Conservation (phyloP, 768 basidiomycete genomes). For the Paxillus rubicundulus region DNA sequence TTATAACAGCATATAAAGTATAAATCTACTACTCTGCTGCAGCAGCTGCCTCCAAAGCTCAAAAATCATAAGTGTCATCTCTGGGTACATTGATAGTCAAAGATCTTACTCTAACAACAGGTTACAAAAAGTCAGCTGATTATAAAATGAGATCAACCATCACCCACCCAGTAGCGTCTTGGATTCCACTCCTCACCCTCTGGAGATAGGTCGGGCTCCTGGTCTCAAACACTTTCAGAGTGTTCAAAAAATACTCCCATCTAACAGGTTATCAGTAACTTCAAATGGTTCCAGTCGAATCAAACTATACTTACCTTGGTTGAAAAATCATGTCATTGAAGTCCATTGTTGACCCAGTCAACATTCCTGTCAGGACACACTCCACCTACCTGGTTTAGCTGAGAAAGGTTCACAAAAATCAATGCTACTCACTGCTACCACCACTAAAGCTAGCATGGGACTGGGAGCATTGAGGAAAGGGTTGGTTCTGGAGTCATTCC, state of each 20-base stretch:
- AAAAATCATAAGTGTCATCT: too few species aligned
- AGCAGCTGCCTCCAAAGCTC: too few species aligned
- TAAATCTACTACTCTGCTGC: too few species aligned
- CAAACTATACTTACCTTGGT: not conserved
- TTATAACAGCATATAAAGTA: too few species aligned
- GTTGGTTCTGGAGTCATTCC: not conserved
- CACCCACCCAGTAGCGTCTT: not conserved
- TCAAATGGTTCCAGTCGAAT: not conserved
- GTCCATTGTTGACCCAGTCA: not conserved
- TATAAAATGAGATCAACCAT: not conserved
- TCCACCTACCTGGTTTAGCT: not conserved
- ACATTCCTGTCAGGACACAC: not conserved
- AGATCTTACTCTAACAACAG: too few species aligned
- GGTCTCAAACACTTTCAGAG: not conserved
- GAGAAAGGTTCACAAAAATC: not conserved
- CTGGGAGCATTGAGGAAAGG: not conserved
- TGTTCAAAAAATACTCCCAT: not conserved
- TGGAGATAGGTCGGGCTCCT: not conserved
- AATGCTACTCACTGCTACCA: not conserved
- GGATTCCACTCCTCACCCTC: not conserved
- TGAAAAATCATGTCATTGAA: not conserved
- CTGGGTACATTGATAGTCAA: too few species aligned
- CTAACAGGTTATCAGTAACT: not conserved
- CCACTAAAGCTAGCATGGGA: not conserved
- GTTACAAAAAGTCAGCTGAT: too few species aligned